Evolutionary conservation across 2,329 filamentous ascomycete species (phyloP).

Genomic region (Colletotrichum lindemuthianum): DNA sequence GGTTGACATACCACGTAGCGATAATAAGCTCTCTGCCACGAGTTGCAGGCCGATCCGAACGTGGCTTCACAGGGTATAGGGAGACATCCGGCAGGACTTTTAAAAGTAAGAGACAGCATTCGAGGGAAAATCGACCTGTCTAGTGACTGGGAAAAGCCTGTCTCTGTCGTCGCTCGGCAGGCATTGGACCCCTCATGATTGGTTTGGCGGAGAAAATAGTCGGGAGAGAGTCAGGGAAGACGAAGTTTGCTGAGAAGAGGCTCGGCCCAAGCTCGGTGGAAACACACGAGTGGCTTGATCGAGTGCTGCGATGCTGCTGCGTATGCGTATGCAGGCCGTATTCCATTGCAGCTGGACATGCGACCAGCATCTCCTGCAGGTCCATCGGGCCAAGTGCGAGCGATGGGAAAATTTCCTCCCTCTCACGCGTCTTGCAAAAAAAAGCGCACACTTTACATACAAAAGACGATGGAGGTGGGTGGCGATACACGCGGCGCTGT

Average conservation of each 20-base stretch:
- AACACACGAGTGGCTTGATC: conserved; percentile 18
- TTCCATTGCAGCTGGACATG: too few species aligned
- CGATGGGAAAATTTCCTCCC: background rate
- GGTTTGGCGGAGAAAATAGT: conserved; percentile 5
- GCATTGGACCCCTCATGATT: conserved; percentile 7
- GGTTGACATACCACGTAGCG: background rate
- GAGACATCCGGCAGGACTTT: background rate
- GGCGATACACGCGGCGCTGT: background rate
- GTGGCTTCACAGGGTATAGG: background rate
- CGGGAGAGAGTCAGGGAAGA: background rate
- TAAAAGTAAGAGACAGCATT: conserved; percentile 10
- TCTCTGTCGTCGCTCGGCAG: conserved; percentile 3
- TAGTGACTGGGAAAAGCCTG: conserved; percentile 13
- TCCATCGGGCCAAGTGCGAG: conserved; percentile 20
- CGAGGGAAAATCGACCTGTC: conserved; percentile 26
- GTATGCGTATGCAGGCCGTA: too few species aligned
- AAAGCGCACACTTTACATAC: too few species aligned
- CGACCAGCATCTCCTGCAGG: background rate
- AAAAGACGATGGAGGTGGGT: too few species aligned
- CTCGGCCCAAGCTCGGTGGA: conserved; percentile 31
- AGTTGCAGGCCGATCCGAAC: background rate
- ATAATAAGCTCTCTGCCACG: conserved; percentile 7
- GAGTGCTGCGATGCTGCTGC: too few species aligned
- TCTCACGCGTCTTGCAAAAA: too few species aligned
- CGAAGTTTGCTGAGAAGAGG: background rate